Evolutionary conservation across 352 stramenopile species (phyloP).

Genomic region (Phytopythium cucurbitacearum): DNA sequence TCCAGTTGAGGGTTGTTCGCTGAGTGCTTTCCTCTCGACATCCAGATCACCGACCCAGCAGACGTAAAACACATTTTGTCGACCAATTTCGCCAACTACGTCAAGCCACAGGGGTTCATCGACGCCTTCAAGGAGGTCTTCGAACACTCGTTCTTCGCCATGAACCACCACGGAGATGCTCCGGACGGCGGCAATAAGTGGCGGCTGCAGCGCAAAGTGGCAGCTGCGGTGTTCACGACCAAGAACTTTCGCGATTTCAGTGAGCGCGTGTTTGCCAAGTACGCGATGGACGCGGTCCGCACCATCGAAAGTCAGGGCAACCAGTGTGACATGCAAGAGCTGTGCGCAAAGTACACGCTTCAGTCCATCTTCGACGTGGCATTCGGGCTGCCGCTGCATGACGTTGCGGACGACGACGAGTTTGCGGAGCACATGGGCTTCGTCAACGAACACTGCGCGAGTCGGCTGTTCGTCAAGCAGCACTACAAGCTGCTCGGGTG

Average conservation of each 20-base stretch:
- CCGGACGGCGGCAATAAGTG: constrained; percentile 53
- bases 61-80: constrained; percentile 66
- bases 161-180: constrained; percentile 62
- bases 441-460: constrained; percentile 50
- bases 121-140: constrained; percentile 66
- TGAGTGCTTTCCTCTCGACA: neutral
- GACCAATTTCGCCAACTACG: constrained; percentile 66
- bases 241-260: constrained; percentile 45
- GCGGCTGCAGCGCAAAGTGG: constrained; percentile 74
- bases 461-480: constrained; percentile 54
- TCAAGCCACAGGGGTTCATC: constrained; percentile 68
- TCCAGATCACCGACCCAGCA: constrained; percentile 43
- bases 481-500: constrained; percentile 59
- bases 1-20: neutral
- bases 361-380: constrained; percentile 56
- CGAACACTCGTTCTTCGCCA: constrained; percentile 65
- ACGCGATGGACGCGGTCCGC: constrained; percentile 19
- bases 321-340: constrained; percentile 45
- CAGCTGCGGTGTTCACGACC: constrained; percentile 85
- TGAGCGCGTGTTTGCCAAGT: constrained; percentile 43
- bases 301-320: constrained; percentile 4
- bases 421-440: constrained; percentile 51
- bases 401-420: constrained; percentile 20
- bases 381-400: constrained; percentile 36
- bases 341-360: constrained; percentile 48